These are phyloP conservation scores for Eleusine indica DNA, from an alignment of 176 grass and related monocot genomes.

Conservation along the genomic window DNA sequence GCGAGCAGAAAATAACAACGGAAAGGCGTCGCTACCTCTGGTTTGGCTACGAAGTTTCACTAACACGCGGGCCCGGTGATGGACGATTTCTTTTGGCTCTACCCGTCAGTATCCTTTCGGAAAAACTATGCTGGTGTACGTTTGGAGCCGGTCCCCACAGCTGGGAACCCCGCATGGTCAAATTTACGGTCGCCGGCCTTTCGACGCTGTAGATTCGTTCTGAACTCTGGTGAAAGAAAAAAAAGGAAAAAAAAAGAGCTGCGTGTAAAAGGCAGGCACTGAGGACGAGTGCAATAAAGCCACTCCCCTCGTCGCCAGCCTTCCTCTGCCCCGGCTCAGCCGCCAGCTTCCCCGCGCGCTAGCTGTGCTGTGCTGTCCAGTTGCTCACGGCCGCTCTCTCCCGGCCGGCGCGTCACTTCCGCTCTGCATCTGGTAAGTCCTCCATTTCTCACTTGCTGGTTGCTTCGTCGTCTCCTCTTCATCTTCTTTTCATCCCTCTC, in stretches of 20 bases:
- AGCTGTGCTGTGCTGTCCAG: neutral
- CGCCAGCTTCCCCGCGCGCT: constrained; percentile 8
- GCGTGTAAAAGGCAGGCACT: neutral
- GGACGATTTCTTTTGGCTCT: no score
- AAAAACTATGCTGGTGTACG: no score
- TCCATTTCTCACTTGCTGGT: neutral
- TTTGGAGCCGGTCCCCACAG: neutral
- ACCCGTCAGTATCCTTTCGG: no score
- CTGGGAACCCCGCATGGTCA: constrained; percentile 28
- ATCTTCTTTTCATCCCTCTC: neutral
- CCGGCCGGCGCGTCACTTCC: neutral
- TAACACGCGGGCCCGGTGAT: neutral
- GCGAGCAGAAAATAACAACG: neutral
- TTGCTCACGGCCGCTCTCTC: neutral
- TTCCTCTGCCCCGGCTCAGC: neutral
- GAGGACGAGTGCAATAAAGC: constrained; percentile 37
- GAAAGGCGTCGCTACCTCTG: no score
- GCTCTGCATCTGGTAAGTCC: neutral
- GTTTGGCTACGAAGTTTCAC: neutral
- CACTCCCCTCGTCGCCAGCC: neutral
- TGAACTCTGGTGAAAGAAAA: neutral
- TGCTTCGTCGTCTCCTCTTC: neutral
- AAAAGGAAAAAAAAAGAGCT: no score
- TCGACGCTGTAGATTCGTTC: constrained; percentile 37
- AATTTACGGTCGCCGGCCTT: neutral